Percentiles rank a stretch among this genome's conserved stretches.
Conservation (phyloP, 345 rosid genomes). For the Murraya koenigii region DNA sequence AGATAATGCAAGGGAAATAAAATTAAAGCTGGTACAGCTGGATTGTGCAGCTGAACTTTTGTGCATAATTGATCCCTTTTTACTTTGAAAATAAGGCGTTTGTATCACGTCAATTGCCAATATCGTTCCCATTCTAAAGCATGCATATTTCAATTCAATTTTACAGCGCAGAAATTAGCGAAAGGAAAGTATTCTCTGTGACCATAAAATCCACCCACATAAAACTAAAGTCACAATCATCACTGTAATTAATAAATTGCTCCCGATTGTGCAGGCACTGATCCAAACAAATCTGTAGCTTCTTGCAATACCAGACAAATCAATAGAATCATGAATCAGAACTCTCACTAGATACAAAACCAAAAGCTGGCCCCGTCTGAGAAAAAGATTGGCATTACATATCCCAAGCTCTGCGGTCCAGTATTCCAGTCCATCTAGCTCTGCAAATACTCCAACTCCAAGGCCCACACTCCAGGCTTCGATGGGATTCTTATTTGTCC, state of each 20-base stretch:
- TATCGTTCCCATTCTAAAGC: not conserved
- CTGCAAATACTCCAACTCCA: not conserved
- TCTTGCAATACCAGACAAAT: not conserved
- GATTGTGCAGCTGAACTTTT: no score
- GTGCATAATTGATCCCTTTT: no score
- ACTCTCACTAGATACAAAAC: not conserved
- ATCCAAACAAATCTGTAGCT: not conserved
- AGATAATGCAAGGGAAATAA: no score
- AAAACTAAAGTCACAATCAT: not conserved
- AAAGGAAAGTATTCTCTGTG: not conserved
- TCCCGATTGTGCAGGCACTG: not conserved
- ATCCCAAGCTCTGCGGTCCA: not conserved
- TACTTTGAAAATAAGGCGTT: not conserved
- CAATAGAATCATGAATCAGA: not conserved
- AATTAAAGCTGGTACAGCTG: no score
- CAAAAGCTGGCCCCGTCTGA: conserved; percentile 4
- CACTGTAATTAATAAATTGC: not conserved
- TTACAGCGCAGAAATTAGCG: not conserved
- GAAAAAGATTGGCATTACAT: not conserved
- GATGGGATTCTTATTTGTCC: not conserved
- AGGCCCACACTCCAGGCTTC: conserved; percentile 3
- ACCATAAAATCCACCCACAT: not conserved
- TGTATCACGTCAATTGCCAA: not conserved
- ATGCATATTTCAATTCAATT: not conserved
- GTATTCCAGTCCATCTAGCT: not conserved